Evolutionary conservation across 2,329 filamentous ascomycete species (phyloP), one percentile per base, ranked within the genome.

Genomic region (Trichoderma afroharzianum): DNA sequence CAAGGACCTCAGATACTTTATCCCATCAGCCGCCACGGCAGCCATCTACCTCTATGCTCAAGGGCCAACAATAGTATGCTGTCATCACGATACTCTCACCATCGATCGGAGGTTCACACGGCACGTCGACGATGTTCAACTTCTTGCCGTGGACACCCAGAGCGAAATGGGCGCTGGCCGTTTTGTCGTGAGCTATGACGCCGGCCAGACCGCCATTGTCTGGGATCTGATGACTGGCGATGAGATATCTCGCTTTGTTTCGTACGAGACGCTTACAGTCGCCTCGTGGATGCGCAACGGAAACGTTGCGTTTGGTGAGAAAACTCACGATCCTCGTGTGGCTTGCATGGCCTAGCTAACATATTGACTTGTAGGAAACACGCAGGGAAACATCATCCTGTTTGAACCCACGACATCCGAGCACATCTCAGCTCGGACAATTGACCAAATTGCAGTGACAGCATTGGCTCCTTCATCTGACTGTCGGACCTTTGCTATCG

Each of bases 271-370:
- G 75, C 87, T 98, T 74, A 91, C 91, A 26, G 91, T 93, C 33
- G 95, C 95, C 47, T 87, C 93, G 14, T 99, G 96, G 94, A 98
- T 99, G 95, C 89, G 92, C 58, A 98, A 98, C 82, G 96, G 96
- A 69, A 97, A 97, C 82, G 91, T 99, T 75, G 95, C 94, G 47
- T 98, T 98, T 85, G 96, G 95, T 98, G 86, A 81, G 90, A 78
- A 32, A 32, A 26, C 33, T 3, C 15, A 32, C 21, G 2, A 57
- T 15, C 11, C 18, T 58, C 15, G 15, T 3, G 30, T n/a, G 24
- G 57, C 36, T 50, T 43, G n/a, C 3, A 36, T 32, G n/a, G 11
- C n/a, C 26, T 11, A 21, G 43, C 75, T 77, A 75, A 76, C 76
- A 77, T 63, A 62, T 53, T 6, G 71, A 28, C 6, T 53, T 61